Percentiles rank a stretch among this genome's conserved stretches.
phyloP scores from a whole-genome alignment of 805 yeast species.

The Kodamaea kaohsiungensis region DNA sequence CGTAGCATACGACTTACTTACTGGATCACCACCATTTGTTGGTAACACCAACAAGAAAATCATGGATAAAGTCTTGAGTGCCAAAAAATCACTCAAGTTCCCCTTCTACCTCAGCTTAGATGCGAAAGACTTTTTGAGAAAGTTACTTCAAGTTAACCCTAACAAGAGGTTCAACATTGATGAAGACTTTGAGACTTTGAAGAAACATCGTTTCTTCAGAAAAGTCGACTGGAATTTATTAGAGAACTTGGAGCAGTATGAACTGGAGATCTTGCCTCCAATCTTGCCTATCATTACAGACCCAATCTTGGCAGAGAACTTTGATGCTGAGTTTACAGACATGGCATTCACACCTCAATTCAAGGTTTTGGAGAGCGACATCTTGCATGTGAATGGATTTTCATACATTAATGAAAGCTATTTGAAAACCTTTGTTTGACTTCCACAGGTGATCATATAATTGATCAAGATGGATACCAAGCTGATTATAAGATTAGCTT shows the following conservation, averaged over 20 bases:
- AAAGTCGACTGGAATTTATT: constrained; percentile 38
- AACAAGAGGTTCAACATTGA: constrained; percentile 40
- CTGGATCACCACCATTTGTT: constrained; percentile 48
- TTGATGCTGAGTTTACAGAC: constrained; percentile 42
- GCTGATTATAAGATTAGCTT: too few species aligned
- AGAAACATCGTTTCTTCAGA: constrained; percentile 41
- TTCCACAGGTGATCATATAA: neutral
- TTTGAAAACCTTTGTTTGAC: constrained; percentile 15
- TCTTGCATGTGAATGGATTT: constrained; percentile 43
- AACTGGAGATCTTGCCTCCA: constrained; percentile 33
- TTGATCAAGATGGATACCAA: too few species aligned
- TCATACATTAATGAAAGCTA: constrained; percentile 42
- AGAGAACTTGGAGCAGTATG: constrained; percentile 21
- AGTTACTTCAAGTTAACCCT: constrained; percentile 38
- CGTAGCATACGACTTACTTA: constrained; percentile 43
- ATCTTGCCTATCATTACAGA: constrained; percentile 45
- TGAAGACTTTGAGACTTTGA: constrained; percentile 33
- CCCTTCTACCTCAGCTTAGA: constrained; percentile 44
- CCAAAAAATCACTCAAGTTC: constrained; percentile 32
- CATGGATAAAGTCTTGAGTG: constrained; percentile 37
- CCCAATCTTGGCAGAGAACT: constrained; percentile 46
- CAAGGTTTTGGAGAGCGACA: constrained; percentile 22
- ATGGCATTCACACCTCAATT: constrained; percentile 37
- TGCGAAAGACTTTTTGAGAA: constrained; percentile 43
- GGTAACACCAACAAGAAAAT: constrained; percentile 42